Evolutionary conservation across 2,329 filamentous ascomycete species (phyloP).

Genomic region (Lizonia empirigonia): DNA sequence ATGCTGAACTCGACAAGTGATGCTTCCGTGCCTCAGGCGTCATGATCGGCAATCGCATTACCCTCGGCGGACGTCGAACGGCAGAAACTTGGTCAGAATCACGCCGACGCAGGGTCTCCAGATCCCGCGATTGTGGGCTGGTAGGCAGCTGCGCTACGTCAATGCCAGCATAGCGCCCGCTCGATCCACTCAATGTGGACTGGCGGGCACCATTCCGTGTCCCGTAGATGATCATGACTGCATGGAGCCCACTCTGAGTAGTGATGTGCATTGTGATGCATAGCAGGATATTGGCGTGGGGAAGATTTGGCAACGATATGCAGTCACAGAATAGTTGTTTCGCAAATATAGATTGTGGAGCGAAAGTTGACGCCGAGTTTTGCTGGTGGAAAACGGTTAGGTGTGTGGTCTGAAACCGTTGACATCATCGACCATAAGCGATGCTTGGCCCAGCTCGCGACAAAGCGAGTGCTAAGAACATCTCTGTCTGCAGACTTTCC

Average conservation of each 20-base stretch:
- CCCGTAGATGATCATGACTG: conserved; percentile 31
- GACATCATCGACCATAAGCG: conserved; percentile 31
- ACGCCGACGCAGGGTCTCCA: conserved; percentile 35
- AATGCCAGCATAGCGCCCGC: conserved; percentile 19
- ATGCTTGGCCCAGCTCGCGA: conserved; percentile 11
- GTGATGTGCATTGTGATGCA: conserved; percentile 21
- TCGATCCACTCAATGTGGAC: conserved; percentile 14
- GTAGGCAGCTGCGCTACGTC: conserved; percentile 21
- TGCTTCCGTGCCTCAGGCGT: conserved; percentile 34
- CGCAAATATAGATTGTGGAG: conserved; percentile 31
- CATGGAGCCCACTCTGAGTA: conserved; percentile 20
- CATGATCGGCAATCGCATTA: conserved; percentile 34
- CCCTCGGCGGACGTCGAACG: conserved; percentile 24
- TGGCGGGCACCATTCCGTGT: conserved; percentile 22
- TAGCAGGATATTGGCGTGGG: conserved; percentile 20
- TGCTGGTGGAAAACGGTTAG: conserved; percentile 13
- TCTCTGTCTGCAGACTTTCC: not conserved
- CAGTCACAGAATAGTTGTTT: conserved; percentile 15
- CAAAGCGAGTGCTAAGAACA: conserved; percentile 2
- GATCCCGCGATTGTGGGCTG: conserved; percentile 27
- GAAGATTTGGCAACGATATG: conserved; percentile 22
- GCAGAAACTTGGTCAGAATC: conserved; percentile 30
- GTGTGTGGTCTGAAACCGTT: conserved; percentile 22
- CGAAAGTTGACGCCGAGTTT: conserved; percentile 18
- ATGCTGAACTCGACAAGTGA: conserved; percentile 12